These are phyloP conservation scores for Phycomyces nitens DNA, from an alignment of 192 early-diverging fungal genomes.

Conservation along the genomic window DNA sequence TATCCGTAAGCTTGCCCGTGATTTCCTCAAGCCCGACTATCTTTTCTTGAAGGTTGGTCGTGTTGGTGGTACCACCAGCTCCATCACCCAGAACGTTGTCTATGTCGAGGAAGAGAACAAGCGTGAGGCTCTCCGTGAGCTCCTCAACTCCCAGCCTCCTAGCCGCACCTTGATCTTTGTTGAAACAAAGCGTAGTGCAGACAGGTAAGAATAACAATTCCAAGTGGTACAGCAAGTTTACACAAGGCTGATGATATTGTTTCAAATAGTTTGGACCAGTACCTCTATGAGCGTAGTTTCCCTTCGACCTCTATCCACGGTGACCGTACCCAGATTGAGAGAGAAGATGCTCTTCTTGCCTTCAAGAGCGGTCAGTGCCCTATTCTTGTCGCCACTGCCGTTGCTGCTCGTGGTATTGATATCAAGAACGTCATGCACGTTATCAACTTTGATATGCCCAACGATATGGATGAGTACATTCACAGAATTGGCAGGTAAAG, in stretches of 20 bases:
- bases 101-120: conserved; percentile 40
- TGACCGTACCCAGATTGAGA: conserved; percentile 74
- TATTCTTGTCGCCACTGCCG: conserved; percentile 72
- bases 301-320: conserved; percentile 85
- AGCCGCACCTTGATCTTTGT: conserved; percentile 80
- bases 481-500: conserved; percentile 67
- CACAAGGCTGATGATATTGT: background rate
- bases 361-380: conserved; percentile 65
- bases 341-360: conserved; percentile 66
- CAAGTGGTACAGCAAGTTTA: conserved; percentile 20
- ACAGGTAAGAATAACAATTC: conserved; percentile 67
- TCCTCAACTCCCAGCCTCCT: conserved; percentile 48
- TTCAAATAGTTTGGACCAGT: conserved; percentile 59
- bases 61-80: conserved; percentile 85
- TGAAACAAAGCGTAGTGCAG: conserved; percentile 78
- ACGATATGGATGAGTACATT: conserved; percentile 73
- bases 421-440: conserved; percentile 76
- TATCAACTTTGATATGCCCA: conserved; percentile 75
- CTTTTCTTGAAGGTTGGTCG: conserved; percentile 85
- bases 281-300: conserved; percentile 61
- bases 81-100: conserved; percentile 80
- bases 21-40: conserved; percentile 79
- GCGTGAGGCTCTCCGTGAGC: conserved; percentile 42
- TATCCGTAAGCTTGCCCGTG: conserved; percentile 88
- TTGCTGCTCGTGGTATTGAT: conserved; percentile 77